A percentile compares a stretch with the other conserved stretches of the same genome.
Evolutionary conservation across 352 stramenopile species (phyloP).

Genomic region (Phytophthora melonis): DNA sequence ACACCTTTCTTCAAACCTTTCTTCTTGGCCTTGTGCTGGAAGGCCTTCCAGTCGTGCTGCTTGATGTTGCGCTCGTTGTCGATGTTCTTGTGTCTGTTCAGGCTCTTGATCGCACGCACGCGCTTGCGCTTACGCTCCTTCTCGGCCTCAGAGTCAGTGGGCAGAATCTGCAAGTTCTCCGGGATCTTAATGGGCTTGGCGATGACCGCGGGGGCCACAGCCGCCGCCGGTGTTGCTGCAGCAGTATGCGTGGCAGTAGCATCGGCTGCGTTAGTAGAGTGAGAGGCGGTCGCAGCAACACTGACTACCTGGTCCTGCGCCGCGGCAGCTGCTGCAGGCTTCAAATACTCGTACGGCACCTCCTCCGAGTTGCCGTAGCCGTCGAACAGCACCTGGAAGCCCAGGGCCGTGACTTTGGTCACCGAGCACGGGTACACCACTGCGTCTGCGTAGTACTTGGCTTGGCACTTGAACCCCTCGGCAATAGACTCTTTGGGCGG

Average conservation of each 20-base stretch:
- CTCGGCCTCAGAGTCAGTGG: conserved; percentile 85
- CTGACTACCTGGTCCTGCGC: conserved; percentile 19
- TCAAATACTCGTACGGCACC: conserved; percentile 91
- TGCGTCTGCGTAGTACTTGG: conserved; percentile 86
- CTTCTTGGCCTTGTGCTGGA: conserved; percentile 85
- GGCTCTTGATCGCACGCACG: conserved; percentile 83
- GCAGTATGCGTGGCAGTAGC: conserved; percentile 20
- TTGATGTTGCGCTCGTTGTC: conserved; percentile 88
- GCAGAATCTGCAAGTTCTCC: conserved; percentile 84
- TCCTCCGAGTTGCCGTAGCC: conserved; percentile 92
- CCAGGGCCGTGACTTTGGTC: conserved; percentile 67
- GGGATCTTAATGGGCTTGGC: conserved; percentile 87
- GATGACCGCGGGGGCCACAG: conserved; percentile 56
- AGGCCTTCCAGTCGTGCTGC: conserved; percentile 88
- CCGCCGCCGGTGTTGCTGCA: conserved; percentile 34
- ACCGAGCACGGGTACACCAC: conserved; percentile 82
- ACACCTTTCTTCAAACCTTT: conserved; percentile 75
- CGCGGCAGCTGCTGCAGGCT: conserved; percentile 10
- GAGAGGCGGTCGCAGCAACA: conserved; percentile 18
- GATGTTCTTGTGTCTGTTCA: conserved; percentile 89
- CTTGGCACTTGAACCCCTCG: conserved; percentile 70
- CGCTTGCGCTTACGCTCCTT: conserved; percentile 89
- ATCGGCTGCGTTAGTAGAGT: conserved; percentile 32
- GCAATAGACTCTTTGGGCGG: conserved; percentile 50
- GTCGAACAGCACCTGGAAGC: conserved; percentile 89